Percentiles rank a stretch among this genome's conserved stretches.
Evolutionary conservation across 148 eudicot genomes (phyloP).

Genomic region (Vaccinium vitisidaea): DNA sequence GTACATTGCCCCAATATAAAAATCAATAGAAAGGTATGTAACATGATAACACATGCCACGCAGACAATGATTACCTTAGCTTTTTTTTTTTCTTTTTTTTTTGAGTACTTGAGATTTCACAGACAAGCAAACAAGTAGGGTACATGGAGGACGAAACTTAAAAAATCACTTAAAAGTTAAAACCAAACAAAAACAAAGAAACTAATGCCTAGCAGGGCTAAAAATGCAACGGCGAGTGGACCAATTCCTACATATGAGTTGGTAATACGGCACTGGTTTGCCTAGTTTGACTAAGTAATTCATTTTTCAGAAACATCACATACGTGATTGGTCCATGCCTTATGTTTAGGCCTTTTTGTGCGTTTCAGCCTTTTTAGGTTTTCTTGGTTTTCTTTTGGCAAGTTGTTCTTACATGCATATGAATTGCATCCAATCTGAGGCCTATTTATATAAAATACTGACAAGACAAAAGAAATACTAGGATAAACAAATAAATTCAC

Average conservation of each 20-base stretch:
- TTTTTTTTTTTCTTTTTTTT: background rate
- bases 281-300: background rate
- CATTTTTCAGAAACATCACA: background rate
- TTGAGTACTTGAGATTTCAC: background rate
- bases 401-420: background rate
- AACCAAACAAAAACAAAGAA: background rate
- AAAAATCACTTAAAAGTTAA: background rate
- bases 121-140: background rate
- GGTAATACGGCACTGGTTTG: background rate
- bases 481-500: background rate
- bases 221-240: background rate
- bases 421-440: background rate
- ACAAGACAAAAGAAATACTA: background rate
- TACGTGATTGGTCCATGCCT: background rate
- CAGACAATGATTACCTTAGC: background rate
- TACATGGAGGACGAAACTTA: background rate
- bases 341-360: background rate
- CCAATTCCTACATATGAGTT: background rate
- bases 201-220: background rate
- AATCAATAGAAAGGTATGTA: background rate
- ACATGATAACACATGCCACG: background rate
- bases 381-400: background rate
- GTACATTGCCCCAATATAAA: constrained; percentile 61
- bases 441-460: background rate
- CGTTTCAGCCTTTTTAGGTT: background rate